A percentile compares a stretch with the other conserved stretches of the same genome.
phyloP scores from a whole-genome alignment of 257 asterid genomes.

The Handroanthus guayacan region DNA sequence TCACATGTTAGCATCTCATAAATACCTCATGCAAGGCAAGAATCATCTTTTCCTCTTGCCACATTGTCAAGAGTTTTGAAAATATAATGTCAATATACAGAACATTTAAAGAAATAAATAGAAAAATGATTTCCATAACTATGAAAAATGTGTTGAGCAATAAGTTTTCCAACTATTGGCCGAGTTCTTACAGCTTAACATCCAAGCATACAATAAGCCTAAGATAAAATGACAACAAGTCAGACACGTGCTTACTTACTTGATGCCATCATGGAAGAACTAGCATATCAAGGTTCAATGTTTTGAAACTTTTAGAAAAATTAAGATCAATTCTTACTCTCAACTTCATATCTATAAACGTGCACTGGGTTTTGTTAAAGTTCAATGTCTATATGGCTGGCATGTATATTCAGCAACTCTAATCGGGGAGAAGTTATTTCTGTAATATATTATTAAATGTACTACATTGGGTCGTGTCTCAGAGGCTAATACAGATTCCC shows the following conservation, averaged over 20 bases:
- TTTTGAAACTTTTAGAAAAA: background rate
- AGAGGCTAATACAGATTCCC: background rate
- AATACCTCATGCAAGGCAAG: too few relatives aligned
- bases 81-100: too few relatives aligned
- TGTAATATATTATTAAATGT: background rate
- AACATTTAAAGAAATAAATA: too few relatives aligned
- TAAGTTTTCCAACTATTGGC: background rate
- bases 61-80: too few relatives aligned
- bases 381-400: background rate
- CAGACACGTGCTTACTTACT: background rate
- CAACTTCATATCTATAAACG: background rate
- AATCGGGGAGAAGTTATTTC: background rate
- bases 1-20: too few relatives aligned
- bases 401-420: background rate
- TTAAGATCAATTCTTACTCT: background rate
- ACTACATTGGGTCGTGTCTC: background rate
- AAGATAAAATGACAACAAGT: background rate
- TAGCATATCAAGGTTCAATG: background rate
- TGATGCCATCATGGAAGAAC: slow-evolving; percentile 6
- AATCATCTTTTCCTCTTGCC: too few relatives aligned
- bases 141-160: background rate
- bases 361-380: background rate
- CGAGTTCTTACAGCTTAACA: background rate
- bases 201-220: slow-evolving; percentile 7
- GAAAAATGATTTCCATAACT: background rate